These are phyloP conservation scores for Capniomyces stellatus DNA, from an alignment of 371 early-diverging fungal species.

Conservation along the genomic window DNA sequence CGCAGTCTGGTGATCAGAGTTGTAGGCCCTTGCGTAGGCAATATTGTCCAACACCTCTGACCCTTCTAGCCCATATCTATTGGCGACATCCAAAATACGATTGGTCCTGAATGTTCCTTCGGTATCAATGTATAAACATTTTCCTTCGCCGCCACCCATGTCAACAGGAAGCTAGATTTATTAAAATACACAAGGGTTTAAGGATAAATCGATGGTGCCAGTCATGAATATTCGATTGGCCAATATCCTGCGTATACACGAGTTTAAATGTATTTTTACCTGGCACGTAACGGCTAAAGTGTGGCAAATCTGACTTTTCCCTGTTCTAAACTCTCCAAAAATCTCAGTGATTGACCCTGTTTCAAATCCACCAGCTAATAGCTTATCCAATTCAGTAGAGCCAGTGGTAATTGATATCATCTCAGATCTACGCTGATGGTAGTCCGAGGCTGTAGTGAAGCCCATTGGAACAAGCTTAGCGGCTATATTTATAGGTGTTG, in stretches of 20 bases:
- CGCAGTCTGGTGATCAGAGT: conserved; percentile 92
- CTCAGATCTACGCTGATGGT: conserved; percentile 73
- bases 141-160: conserved; percentile 92
- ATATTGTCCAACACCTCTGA: conserved; percentile 90
- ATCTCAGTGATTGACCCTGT: conserved; percentile 98
- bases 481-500: conserved; percentile 30
- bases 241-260: no score
- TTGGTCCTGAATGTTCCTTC: conserved; percentile 98
- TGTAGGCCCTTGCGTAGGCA: conserved; percentile 93
- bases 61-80: conserved; percentile 65
- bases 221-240: no score
- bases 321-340: conserved; percentile 99
- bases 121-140: conserved; percentile 97
- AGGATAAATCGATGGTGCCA: no score
- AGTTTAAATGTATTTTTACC: conserved; percentile 40
- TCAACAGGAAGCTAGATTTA: conserved; percentile 72
- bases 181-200: no score
- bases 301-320: conserved; percentile 98
- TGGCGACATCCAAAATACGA: conserved; percentile 77
- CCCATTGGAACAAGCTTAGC: conserved; percentile 91
- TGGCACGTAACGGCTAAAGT: conserved; percentile 97
- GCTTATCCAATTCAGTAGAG: conserved; percentile 85
- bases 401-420: conserved; percentile 89
- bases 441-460: conserved; percentile 93
- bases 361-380: conserved; percentile 95